Evolutionary conservation across 2,329 filamentous ascomycete species (phyloP).

Genomic region (Penicillium brevicompactum): DNA sequence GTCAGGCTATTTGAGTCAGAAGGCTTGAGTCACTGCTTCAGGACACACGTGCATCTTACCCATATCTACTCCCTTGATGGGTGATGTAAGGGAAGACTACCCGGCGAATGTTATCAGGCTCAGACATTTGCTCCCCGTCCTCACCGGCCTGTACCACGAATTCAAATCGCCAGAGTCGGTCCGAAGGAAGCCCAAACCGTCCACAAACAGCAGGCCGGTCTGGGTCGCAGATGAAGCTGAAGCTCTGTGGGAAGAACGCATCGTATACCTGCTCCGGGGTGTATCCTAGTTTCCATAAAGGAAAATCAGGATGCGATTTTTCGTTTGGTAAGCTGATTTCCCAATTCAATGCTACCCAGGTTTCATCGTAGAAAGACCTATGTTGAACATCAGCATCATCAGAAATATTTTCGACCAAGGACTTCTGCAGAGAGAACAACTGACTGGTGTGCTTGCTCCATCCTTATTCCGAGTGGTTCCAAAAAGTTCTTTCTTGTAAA

Average conservation of each 20-base stretch:
- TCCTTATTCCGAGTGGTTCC: constrained; percentile 44
- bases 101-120: constrained; percentile 16
- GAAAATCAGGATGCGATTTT: constrained; percentile 51
- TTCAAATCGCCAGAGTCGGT: constrained; percentile 50
- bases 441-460: constrained; percentile 33
- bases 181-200: constrained; percentile 45
- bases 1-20: constrained; percentile 17
- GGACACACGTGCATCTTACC: constrained; percentile 11
- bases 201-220: constrained; percentile 48
- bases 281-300: constrained; percentile 51
- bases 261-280: constrained; percentile 52
- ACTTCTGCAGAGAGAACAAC: not conserved
- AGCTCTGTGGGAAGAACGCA: constrained; percentile 49
- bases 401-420: not conserved
- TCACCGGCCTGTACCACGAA: constrained; percentile 35
- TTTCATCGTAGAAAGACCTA: constrained; percentile 29
- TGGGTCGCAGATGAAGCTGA: constrained; percentile 50
- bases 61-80: constrained; percentile 28
- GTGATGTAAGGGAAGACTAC: constrained; percentile 31
- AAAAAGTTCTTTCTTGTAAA: constrained; percentile 51
- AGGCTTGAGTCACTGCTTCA: not conserved
- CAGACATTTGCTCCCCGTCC: constrained; percentile 31
- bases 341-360: constrained; percentile 54
- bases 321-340: constrained; percentile 47
- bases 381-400: not conserved